These are phyloP conservation scores for Strobilomyces dryophilus DNA, from an alignment of 768 basidiomycete genomes.

Conservation along the genomic window DNA sequence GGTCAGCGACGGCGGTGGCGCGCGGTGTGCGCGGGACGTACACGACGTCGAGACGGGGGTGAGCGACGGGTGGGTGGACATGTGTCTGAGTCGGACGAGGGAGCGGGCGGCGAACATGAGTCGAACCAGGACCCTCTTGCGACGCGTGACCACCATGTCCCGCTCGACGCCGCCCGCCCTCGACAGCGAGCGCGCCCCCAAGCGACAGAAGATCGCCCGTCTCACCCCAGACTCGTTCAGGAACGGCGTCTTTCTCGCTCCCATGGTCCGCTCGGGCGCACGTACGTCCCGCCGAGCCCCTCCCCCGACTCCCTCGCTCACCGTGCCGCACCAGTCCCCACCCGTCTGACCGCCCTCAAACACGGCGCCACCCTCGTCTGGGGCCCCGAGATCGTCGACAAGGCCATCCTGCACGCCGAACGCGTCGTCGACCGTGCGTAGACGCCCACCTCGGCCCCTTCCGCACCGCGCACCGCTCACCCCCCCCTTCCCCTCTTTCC, in stretches of 20 bases:
- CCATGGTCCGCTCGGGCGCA: slow-evolving; percentile 95
- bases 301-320: background rate
- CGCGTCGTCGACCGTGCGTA: slow-evolving; percentile 82
- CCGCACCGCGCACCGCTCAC: background rate
- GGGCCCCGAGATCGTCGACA: slow-evolving; percentile 96
- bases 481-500: too few species aligned
- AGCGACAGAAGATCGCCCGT: slow-evolving; percentile 54
- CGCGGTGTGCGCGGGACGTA: background rate
- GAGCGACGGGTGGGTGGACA: slow-evolving; percentile 37
- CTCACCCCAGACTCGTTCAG: slow-evolving; percentile 75
- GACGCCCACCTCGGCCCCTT: background rate
- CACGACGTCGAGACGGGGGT: slow-evolving; percentile 31
- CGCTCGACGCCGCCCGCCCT: background rate
- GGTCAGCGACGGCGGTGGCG: background rate
- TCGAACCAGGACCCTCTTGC: background rate
- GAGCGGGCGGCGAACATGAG: background rate
- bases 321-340: slow-evolving; percentile 82
- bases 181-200: slow-evolving; percentile 32
- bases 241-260: slow-evolving; percentile 90
- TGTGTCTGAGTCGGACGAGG: slow-evolving; percentile 1
- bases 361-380: slow-evolving; percentile 94
- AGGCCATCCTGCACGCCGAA: slow-evolving; percentile 83
- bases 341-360: slow-evolving; percentile 80
- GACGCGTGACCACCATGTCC: background rate
- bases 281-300: slow-evolving; percentile 43